Evolutionary conservation across 1,284 basidiomycete species (phyloP).

Genomic region (Cutaneotrichosporon curvatum): DNA sequence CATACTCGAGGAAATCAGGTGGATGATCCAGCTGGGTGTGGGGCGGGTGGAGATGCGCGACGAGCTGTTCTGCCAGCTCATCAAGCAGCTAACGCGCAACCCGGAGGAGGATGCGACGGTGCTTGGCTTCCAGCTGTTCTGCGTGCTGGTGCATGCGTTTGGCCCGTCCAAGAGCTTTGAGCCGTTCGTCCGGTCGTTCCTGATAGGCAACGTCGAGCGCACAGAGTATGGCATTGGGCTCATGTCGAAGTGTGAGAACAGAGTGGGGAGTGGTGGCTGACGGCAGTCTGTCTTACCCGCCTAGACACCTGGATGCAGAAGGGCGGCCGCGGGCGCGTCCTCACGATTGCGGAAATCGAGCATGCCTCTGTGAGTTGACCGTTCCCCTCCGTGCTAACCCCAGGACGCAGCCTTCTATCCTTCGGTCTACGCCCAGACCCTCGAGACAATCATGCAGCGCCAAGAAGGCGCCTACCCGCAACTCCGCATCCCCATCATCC

Average conservation of each 20-base stretch:
- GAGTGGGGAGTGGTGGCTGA: neutral
- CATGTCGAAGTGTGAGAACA: conserved; percentile 63
- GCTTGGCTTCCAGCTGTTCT: conserved; percentile 84
- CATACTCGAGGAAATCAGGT: conserved; percentile 74
- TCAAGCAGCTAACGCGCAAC: conserved; percentile 82
- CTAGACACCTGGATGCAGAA: conserved; percentile 65
- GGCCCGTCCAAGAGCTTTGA: conserved; percentile 87
- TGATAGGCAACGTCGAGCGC: conserved; percentile 57
- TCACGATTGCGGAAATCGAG: conserved; percentile 73
- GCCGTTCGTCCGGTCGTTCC: conserved; percentile 67
- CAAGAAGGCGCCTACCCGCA: conserved; percentile 76
- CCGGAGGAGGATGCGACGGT: conserved; percentile 73
- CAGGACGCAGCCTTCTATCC: conserved; percentile 88
- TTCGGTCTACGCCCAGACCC: conserved; percentile 80
- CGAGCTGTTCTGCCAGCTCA: conserved; percentile 82
- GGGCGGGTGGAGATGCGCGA: conserved; percentile 73
- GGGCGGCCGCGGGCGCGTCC: conserved; percentile 73
- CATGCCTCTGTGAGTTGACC: conserved; percentile 61
- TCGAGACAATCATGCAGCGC: conserved; percentile 71
- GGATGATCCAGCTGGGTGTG: conserved; percentile 72
- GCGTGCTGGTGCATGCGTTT: conserved; percentile 77
- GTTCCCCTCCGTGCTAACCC: too few species aligned
- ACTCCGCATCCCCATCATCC: conserved; percentile 77
- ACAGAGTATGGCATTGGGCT: conserved; percentile 66
- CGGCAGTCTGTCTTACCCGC: conserved; percentile 59